These are phyloP conservation scores for Geranium rotundifolium DNA, from an alignment of 345 rosid species.

Conservation along the genomic window DNA sequence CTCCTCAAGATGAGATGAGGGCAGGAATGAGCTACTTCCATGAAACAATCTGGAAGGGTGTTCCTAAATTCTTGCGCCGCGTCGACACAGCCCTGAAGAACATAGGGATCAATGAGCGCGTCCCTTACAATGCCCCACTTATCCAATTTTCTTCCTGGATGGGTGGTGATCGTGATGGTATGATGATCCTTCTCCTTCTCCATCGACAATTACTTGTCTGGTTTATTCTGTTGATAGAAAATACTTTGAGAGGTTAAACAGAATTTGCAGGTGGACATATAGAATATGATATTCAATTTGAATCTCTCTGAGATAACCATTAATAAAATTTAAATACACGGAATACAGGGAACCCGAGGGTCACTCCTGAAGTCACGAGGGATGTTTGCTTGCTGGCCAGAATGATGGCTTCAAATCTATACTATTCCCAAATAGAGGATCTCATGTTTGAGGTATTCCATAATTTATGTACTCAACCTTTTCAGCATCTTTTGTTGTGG, in stretches of 20 bases:
- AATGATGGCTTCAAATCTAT: too few species aligned
- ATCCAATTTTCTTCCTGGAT: constrained; percentile 99
- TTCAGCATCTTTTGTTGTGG: not conserved
- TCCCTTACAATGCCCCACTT: constrained; percentile 96
- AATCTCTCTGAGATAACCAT: too few species aligned
- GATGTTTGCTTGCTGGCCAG: too few species aligned
- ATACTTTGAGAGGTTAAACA: not conserved
- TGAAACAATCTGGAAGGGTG: constrained; percentile 98
- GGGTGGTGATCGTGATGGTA: constrained; percentile 99
- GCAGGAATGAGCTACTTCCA: too few species aligned
- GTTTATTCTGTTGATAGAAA: not conserved
- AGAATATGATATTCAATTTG: constrained; percentile 11
- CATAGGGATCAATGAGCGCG: constrained; percentile 81
- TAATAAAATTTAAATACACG: constrained; percentile 10
- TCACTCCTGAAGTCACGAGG: too few species aligned
- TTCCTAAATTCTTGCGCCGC: constrained; percentile 94
- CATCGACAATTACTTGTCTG: not conserved
- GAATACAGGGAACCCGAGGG: too few species aligned
- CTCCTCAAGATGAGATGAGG: constrained; percentile 99
- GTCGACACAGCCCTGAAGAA: constrained; percentile 96
- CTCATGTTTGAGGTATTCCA: constrained; percentile 27
- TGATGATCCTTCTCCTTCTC: constrained; percentile 14
- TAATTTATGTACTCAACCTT: not conserved
- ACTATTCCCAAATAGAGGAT: constrained; percentile 27
- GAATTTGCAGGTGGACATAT: constrained; percentile 15